phyloP scores from a whole-genome alignment of 208 protist species.

The Crithidia acanthocephali region DNA sequence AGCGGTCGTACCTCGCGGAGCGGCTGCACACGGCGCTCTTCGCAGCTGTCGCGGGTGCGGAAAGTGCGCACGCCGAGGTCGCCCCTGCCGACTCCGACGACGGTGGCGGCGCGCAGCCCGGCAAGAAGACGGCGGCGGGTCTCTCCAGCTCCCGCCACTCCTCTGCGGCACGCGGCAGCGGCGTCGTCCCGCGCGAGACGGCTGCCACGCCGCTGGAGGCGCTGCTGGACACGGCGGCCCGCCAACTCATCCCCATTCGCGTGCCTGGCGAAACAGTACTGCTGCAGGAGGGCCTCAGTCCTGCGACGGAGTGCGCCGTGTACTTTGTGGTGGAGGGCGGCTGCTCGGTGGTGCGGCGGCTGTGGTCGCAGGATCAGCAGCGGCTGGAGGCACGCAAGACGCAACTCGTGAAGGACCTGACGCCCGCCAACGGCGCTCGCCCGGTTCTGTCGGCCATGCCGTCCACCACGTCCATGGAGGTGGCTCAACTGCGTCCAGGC shows the following conservation, averaged over 20 bases:
- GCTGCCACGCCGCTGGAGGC: neutral
- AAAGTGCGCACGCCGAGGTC: neutral
- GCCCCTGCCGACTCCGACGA: neutral
- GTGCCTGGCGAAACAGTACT: constrained; percentile 47
- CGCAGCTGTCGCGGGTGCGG: neutral
- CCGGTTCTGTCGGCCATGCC: constrained; percentile 17
- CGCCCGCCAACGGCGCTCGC: constrained; percentile 11
- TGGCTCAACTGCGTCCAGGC: constrained; percentile 54
- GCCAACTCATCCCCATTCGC: constrained; percentile 56
- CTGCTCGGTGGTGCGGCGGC: constrained; percentile 49
- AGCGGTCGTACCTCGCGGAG: constrained; percentile 38
- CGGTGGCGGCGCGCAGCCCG: neutral
- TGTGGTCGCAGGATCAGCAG: constrained; percentile 40
- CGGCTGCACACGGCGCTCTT: constrained; percentile 39
- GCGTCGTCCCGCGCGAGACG: neutral
- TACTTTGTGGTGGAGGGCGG: constrained; percentile 70
- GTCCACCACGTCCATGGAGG: constrained; percentile 52
- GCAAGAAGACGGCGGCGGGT: neutral
- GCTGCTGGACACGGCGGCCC: constrained; percentile 31
- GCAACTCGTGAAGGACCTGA: constrained; percentile 23
- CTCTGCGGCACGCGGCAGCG: neutral
- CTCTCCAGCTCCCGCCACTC: neutral
- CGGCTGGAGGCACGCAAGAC: constrained; percentile 19
- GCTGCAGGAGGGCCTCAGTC: constrained; percentile 54
- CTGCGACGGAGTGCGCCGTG: constrained; percentile 49